These are phyloP conservation scores for Phytophthora europaea DNA, from an alignment of 352 stramenopile species.

Conservation along the genomic window DNA sequence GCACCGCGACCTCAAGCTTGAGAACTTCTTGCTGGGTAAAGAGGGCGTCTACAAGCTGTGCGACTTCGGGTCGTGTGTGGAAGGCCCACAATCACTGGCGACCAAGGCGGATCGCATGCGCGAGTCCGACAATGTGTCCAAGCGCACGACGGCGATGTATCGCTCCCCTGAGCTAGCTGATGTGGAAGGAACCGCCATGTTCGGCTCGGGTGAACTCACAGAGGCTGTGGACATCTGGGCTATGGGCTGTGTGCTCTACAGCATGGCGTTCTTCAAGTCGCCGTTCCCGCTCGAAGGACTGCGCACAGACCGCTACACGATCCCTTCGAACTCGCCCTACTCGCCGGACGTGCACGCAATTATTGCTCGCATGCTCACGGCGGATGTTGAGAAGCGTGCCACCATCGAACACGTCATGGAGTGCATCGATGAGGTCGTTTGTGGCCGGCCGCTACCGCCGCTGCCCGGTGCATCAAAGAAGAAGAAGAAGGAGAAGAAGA, in stretches of 20 bases:
- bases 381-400: slow-evolving; percentile 91
- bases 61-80: slow-evolving; percentile 95
- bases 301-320: slow-evolving; percentile 94
- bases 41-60: slow-evolving; percentile 96
- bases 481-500: slow-evolving; percentile 42
- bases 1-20: slow-evolving; percentile 97
- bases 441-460: slow-evolving; percentile 50
- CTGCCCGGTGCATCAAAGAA: slow-evolving; percentile 38
- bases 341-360: slow-evolving; percentile 89
- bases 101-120: slow-evolving; percentile 87
- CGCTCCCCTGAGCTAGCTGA: slow-evolving; percentile 98
- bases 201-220: slow-evolving; percentile 92
- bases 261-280: slow-evolving; percentile 96
- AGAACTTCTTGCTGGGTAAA: slow-evolving; percentile 96
- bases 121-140: slow-evolving; percentile 96
- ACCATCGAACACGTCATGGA: slow-evolving; percentile 95
- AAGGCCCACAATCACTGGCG: slow-evolving; percentile 76
- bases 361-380: slow-evolving; percentile 93
- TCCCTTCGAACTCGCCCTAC: slow-evolving; percentile 92
- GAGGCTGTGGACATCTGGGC: slow-evolving; percentile 95
- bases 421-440: slow-evolving; percentile 81
- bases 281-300: slow-evolving; percentile 97
- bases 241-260: slow-evolving; percentile 97
- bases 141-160: slow-evolving; percentile 98
- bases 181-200: slow-evolving; percentile 92